Percentiles rank a stretch among this genome's conserved stretches.
Conservation (phyloP, 2,329 filamentous ascomycete genomes). For the Grosmannia serpens region DNA sequence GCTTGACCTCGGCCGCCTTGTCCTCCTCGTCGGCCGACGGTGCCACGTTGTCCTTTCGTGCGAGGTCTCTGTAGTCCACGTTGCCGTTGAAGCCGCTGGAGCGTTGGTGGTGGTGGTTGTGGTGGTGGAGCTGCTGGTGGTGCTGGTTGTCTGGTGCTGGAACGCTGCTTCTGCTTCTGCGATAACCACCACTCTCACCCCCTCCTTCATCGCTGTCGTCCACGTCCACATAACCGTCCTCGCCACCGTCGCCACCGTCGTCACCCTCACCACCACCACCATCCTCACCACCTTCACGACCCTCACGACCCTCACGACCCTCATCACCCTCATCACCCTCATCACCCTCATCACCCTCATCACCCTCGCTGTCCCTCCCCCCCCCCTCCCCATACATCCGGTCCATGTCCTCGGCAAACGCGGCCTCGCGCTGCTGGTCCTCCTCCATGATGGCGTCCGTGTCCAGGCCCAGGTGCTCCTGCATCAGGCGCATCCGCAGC, state of each 20-base stretch:
- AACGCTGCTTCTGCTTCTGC: no score
- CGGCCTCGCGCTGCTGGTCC: conserved; percentile 47
- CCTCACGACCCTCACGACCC: conserved; percentile 34
- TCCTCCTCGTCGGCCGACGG: neutral
- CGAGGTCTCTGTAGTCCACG: neutral
- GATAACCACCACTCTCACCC: no score
- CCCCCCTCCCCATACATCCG: conserved; percentile 48
- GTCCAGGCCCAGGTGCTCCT: conserved; percentile 91
- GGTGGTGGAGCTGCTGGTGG: no score
- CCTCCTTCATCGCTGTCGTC: neutral
- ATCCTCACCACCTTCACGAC: conserved; percentile 40
- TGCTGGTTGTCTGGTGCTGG: no score
- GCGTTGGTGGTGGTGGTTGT: neutral
- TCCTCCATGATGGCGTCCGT: conserved; percentile 84
- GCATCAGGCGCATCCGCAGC: conserved; percentile 84
- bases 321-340: conserved; percentile 18
- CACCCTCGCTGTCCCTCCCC: conserved; percentile 20
- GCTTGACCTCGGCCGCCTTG: conserved; percentile 24
- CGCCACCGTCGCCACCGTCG: conserved; percentile 20
- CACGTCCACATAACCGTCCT: conserved; percentile 33
- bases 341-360: neutral
- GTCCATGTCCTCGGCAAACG: conserved; percentile 49
- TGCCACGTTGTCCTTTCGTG: neutral
- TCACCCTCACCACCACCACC: conserved; percentile 15
- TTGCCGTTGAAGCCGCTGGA: neutral